Evolutionary conservation across 352 stramenopile species (phyloP), one percentile per base, ranked within the genome.

Genomic region (Globisporangium iwayamae): DNA sequence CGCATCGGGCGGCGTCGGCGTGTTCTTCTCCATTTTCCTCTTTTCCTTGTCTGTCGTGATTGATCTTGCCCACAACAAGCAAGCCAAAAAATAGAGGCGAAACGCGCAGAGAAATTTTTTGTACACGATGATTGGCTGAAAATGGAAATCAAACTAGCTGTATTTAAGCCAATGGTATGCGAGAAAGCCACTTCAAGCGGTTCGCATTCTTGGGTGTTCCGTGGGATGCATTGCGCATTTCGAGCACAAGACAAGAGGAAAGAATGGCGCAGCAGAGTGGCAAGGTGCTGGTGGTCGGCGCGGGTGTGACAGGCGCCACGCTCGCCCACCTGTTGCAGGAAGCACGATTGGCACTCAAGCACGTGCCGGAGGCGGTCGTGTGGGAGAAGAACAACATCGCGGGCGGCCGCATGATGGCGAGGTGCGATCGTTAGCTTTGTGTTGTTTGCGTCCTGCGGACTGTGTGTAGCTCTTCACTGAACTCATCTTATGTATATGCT

Each of bases 311-410:
- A 4, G 79, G 79, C 52, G 81, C 79, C 4, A 65, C 73, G 57
- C 51, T 90, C 47, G 72, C 76, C 38, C 74, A 74, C 18, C 62
- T 92, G 62, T 66, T 92, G 43, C 76, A 78, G 3, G 71, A 86
- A 11, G 74, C 77, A 3, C 61, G 59, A 38, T 48, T 39, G 36
- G 48, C 63, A 39, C 28, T 66, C 18, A 59, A 65, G 47, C 60
- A 53, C 39, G 55, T 54, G 0, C 54, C 56, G 0, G 70, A 87
- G 10, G 69, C 89, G 50, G 50, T 84, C 20, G 68, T 90, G 11
- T 92, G 83, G 83, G 83, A 92, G 50, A 81, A 87, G 58, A 89
- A 85, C 63, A 92, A 71, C 54, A 87, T 90, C 62, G 60, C 73
- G 0, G 81, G 81, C 22, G 81, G 83, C 4, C 78, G 83, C 39